Evolutionary conservation across 2,329 filamentous ascomycete species (phyloP), one percentile per base, ranked within the genome.

Genomic region (Elsinoe arachidis): DNA sequence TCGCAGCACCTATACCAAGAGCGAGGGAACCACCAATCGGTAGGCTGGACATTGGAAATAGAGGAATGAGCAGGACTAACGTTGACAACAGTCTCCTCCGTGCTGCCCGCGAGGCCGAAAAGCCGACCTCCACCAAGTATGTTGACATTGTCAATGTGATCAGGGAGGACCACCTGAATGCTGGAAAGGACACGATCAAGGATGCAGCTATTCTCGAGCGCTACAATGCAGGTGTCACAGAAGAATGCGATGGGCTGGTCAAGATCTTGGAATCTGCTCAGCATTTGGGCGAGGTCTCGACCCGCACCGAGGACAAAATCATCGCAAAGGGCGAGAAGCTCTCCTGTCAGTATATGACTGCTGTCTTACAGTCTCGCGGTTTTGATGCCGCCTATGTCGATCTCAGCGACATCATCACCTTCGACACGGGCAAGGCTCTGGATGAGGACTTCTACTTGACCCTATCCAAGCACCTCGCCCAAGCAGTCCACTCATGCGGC

Each of bases 241-340:
- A 78, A 39, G 91, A 97, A 73, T 97, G 91, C 69, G 79, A 85
- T 64, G 84, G 86, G 68, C 81, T 97, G 59, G 76, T 86, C 63
- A 90, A 90, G 73, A 93, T 86, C 41, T 69, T 86, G 56, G 80
- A 83, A 65, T 82, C 81, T 17, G 81, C 83, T 19, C 82, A 84
- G 67, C 77, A 72, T 60, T 65, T 81, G 59, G 75, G 75, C 61
- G 78, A 79, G 57, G 73, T 81, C 49, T 78, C 76, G 17, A 71
- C 68, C 54, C 73, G 75, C 58, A 77, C 74, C 5, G 78, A 78
- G 68, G 78, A 81, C 65, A 87, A 92, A 64, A 89, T 99, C 61
- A 86, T 97, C 60, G 95, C 90, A 70, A 90, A 93, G 64, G 93
- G 93, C 57, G 93, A 99, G 79, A 97, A 96, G 75, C 77, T 99